These are phyloP conservation scores for Diophrys appendiculata DNA, from an alignment of 73 alveolate species.

Conservation along the genomic window DNA sequence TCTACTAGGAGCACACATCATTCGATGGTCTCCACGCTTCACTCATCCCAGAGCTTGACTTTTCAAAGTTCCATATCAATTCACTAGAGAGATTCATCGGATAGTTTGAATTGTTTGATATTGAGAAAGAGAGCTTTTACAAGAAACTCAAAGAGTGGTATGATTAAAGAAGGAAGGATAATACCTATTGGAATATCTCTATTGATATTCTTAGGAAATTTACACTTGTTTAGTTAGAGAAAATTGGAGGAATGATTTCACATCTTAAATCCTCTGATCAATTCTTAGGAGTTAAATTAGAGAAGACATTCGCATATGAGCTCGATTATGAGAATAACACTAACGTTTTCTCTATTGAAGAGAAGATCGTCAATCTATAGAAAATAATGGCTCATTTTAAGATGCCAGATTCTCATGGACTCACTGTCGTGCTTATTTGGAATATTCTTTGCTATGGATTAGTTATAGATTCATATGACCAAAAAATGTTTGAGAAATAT, in stretches of 20 bases:
- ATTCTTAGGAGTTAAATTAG: conserved; percentile 39
- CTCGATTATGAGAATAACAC: conserved; percentile 13
- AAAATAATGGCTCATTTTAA: conserved; percentile 29
- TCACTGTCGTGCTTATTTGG: conserved; percentile 38
- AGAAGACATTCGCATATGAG: conserved; percentile 17
- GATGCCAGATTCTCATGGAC: conserved; percentile 13
- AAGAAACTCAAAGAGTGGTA: conserved; percentile 5
- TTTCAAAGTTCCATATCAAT: conserved; percentile 1
- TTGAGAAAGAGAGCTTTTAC: conserved; percentile 23
- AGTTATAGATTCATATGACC: conserved; percentile 49
- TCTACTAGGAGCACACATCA: conserved; percentile 24
- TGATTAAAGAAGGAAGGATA: conserved; percentile 5
- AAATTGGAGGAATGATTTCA: conserved; percentile 4
- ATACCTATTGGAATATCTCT: conserved; percentile 12
- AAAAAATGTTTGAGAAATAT: conserved; percentile 47
- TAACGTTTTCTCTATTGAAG: conserved; percentile 14
- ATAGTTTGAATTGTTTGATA: conserved; percentile 1
- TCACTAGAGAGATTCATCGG: background rate
- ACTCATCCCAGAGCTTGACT: conserved; percentile 9
- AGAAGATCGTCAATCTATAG: conserved; percentile 19
- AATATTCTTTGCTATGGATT: conserved; percentile 47
- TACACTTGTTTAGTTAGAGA: conserved; percentile 48
- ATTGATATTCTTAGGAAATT: background rate
- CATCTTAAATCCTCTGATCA: conserved; percentile 33
- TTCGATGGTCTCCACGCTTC: conserved; percentile 1